phyloP scores from a whole-genome alignment of 768 basidiomycete species.

The Russula virescens region DNA sequence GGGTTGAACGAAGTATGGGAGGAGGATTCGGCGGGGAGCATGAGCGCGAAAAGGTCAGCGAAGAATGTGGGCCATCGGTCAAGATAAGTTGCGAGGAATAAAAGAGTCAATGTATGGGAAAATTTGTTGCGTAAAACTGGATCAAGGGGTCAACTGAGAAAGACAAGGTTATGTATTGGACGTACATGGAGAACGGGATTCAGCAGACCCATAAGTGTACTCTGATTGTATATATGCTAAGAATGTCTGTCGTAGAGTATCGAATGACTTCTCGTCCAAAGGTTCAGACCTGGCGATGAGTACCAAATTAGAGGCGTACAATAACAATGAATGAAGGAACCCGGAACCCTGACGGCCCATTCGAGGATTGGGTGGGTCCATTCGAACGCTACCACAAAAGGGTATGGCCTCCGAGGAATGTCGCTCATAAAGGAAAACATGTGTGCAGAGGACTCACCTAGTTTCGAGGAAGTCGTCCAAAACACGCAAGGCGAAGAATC shows the following conservation, averaged over 20 bases:
- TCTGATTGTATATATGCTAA: constrained; percentile 82
- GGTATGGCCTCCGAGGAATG: not conserved
- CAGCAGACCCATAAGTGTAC: constrained; percentile 80
- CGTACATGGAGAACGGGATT: constrained; percentile 78
- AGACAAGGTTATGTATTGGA: constrained; percentile 23
- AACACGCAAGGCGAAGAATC: constrained; percentile 77
- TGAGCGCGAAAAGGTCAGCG: constrained; percentile 66
- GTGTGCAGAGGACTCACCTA: constrained; percentile 47
- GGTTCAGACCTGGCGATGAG: constrained; percentile 49
- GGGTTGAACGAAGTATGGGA: constrained; percentile 64
- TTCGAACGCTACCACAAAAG: not conserved
- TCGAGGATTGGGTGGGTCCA: not conserved
- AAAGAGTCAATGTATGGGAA: constrained; percentile 81
- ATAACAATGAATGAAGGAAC: not conserved
- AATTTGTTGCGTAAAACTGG: constrained; percentile 92
- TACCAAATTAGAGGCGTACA: not conserved
- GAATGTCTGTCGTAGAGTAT: constrained; percentile 67
- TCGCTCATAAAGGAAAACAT: not conserved
- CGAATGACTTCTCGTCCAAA: constrained; percentile 64
- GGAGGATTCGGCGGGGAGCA: constrained; percentile 54
- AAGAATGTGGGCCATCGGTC: constrained; percentile 86
- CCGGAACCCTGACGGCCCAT: not conserved
- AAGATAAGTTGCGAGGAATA: constrained; percentile 84
- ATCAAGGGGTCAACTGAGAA: constrained; percentile 20
- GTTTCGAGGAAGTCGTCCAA: constrained; percentile 79